Conservation (phyloP, 2,329 filamentous ascomycete species). For the Ophiostoma novo-ulmi region DNA sequence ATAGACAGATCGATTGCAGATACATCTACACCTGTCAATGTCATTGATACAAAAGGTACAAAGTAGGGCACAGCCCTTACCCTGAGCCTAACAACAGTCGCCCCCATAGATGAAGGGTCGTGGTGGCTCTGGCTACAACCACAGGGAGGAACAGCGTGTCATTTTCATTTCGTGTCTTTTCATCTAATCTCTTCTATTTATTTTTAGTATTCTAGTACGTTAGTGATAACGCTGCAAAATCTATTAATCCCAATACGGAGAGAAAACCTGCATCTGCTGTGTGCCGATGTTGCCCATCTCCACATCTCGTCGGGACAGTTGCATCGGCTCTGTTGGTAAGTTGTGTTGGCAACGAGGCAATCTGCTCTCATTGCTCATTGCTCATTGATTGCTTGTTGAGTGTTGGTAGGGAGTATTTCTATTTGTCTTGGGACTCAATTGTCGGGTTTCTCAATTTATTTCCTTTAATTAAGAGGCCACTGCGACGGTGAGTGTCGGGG, state of each 20-base stretch:
- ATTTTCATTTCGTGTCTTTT: neutral
- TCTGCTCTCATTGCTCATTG: neutral
- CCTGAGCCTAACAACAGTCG: neutral
- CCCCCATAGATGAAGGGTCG: neutral
- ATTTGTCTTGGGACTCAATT: neutral
- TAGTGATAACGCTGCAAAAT: neutral
- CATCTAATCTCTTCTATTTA: neutral
- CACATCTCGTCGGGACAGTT: neutral
- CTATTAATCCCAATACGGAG: neutral
- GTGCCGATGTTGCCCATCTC: constrained; percentile 6
- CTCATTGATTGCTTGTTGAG: neutral
- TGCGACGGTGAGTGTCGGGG: neutral
- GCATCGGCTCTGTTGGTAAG: neutral
- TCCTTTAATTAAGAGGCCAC: neutral
- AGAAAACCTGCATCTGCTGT: neutral
- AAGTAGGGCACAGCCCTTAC: constrained; percentile 2
- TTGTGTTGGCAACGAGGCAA: neutral
- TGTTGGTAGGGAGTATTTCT: neutral
- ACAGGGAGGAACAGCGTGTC: constrained; percentile 4
- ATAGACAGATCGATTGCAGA: neutral
- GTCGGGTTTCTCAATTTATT: too few relatives aligned
- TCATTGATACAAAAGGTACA: neutral
- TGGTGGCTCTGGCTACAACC: constrained; percentile 4
- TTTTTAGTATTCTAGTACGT: neutral
- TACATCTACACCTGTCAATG: neutral